Percentiles rank a stretch among this genome's conserved stretches.
Conservation (phyloP, 805 yeast species). For the Metschnikowia bowlesiae region DNA sequence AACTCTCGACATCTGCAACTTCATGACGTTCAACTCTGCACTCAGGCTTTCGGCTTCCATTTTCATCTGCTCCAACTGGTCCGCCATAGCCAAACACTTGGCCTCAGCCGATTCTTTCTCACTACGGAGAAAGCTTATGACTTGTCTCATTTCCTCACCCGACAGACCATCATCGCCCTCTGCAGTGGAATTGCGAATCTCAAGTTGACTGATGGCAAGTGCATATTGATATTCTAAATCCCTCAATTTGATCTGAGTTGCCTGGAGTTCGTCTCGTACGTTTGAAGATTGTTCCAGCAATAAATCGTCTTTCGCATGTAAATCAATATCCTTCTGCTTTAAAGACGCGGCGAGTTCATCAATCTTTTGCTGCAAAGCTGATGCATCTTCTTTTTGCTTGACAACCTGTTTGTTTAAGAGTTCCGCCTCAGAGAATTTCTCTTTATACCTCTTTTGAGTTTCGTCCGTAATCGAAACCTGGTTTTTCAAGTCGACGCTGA, state of each 20-base stretch:
- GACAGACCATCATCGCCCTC: conserved; percentile 10
- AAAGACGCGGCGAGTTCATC: conserved; percentile 4
- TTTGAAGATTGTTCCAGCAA: conserved; percentile 21
- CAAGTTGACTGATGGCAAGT: conserved; percentile 65
- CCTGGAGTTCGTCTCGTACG: conserved; percentile 34
- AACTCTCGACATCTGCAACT: conserved; percentile 40
- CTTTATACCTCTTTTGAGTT: conserved; percentile 48
- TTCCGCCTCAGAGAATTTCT: conserved; percentile 12
- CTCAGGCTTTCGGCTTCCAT: conserved; percentile 45
- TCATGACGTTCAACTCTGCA: conserved; percentile 49
- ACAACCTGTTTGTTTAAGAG: conserved; percentile 9
- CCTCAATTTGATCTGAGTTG: conserved; percentile 41
- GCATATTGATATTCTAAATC: conserved; percentile 67
- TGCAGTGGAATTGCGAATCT: conserved; percentile 26
- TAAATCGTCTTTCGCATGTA: conserved; percentile 33
- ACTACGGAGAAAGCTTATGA: conserved; percentile 60
- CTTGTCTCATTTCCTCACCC: conserved; percentile 37
- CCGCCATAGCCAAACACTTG: conserved; percentile 35
- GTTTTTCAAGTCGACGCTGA: conserved; percentile 28
- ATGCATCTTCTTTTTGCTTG: conserved; percentile 8
- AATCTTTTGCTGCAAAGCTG: not conserved
- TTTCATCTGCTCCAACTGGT: conserved; percentile 52
- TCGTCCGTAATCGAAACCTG: conserved; percentile 47
- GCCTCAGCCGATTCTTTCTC: conserved; percentile 70
- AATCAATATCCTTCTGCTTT: conserved; percentile 34